Conservation (phyloP, 805 yeast species). For the Lachancea nothofagi region DNA sequence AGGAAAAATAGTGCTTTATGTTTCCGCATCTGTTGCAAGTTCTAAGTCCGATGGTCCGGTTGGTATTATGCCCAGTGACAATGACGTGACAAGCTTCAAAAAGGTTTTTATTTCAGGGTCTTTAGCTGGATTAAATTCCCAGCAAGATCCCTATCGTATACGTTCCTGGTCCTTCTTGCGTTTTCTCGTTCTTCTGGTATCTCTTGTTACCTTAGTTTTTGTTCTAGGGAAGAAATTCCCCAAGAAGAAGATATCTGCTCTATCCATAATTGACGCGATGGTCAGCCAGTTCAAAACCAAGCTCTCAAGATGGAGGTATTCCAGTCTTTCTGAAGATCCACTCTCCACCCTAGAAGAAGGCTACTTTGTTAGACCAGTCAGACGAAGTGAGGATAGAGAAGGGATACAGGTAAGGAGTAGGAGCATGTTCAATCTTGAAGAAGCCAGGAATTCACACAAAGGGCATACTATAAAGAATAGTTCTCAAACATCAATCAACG, state of each 20-base stretch:
- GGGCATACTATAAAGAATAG: constrained; percentile 11
- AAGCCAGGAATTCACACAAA: constrained; percentile 6
- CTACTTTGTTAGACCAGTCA: constrained; percentile 2
- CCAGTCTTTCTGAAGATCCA: constrained; percentile 11
- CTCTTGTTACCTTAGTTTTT: constrained; percentile 2
- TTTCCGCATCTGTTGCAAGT: constrained; percentile 55
- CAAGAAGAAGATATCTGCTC: neutral
- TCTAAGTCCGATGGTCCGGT: constrained; percentile 15
- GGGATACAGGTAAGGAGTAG: constrained; percentile 25
- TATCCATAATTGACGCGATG: neutral
- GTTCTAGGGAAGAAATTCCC: neutral
- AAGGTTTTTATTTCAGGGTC: constrained; percentile 27
- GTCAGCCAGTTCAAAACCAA: constrained; percentile 7
- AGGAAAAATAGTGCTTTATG: constrained; percentile 80
- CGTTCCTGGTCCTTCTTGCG: neutral
- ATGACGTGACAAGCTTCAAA: constrained; percentile 16
- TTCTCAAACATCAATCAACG: neutral
- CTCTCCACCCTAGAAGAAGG: constrained; percentile 18
- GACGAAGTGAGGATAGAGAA: constrained; percentile 11
- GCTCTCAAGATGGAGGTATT: constrained; percentile 9
- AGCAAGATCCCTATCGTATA: constrained; percentile 2
- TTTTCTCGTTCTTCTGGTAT: constrained; percentile 5
- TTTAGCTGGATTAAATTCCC: neutral
- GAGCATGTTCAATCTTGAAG: constrained; percentile 26
- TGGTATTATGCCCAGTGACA: constrained; percentile 29